Evolutionary conservation across 345 rosid genomes (phyloP), one percentile per base, ranked within the genome.

Genomic region (Citrus medica): DNA sequence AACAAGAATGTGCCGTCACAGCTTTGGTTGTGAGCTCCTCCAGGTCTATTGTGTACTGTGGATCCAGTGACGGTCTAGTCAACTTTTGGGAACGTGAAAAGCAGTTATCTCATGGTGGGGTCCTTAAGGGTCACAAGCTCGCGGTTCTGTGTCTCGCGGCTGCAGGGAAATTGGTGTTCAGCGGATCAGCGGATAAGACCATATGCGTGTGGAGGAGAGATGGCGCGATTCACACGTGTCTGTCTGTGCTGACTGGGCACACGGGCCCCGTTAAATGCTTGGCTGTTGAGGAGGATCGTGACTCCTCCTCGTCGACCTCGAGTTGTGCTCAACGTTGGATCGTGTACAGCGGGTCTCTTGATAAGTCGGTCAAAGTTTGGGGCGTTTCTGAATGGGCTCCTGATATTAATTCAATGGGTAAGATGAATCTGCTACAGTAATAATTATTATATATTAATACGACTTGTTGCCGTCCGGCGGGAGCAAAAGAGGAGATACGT

Each of bases 101-200:
- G 82, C 88, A 90, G 67, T 77, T 95, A 24, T 81, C 90, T 14
- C 94, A 92, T 22, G 93, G 96, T 27, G 98, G 99, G 56, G 88
- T 90, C 13, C 86, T 95, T 0, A 90, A 87, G 65, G 99, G 98
- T 3, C 99, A 95, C 81, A 93, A 93, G 76, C 89, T 93, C 5
- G 99, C 99, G 6, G 93, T 95, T 62, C 92, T 95, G 30, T 93
- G 99, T 78, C 88, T 95, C 4, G 86, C 83, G 28, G 87, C 94
- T 6, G 90, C 93, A 14, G 97, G 96, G 64, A 90, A 82, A 75
- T 81, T 93, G 82, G 86, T 93, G 76, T 90, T 95, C 76, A 95
- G 94, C 68, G 99, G 98, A 12, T 95, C 98, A 12, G 99, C 99
- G 19, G 99, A 95, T 83, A 95, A 93, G 86, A 95, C 96, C 48